Percentiles rank a stretch among this genome's conserved stretches.
Evolutionary conservation across 1,284 basidiomycete species (phyloP).

Genomic region (Trichosporon ovoides): DNA sequence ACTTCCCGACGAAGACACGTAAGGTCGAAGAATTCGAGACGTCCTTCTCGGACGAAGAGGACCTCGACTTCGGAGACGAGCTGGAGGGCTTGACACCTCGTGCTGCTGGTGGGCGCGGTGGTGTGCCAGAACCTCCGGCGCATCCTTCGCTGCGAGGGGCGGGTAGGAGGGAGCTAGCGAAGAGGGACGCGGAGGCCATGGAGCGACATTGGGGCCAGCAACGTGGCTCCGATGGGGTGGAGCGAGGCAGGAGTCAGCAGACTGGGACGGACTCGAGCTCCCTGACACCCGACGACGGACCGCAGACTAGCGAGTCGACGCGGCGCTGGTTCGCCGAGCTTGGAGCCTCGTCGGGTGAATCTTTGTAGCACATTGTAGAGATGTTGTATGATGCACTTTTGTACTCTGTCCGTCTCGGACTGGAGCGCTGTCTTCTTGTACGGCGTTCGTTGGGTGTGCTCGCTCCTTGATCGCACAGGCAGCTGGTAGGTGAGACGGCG

Average conservation of each 20-base stretch:
- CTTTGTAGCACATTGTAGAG: neutral
- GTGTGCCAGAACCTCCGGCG: slow-evolving; percentile 33
- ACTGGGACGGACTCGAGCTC: neutral
- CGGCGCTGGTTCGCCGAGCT: slow-evolving; percentile 1
- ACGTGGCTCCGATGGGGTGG: neutral
- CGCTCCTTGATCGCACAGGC: no score
- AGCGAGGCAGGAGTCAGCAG: no score
- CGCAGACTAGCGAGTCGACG: neutral
- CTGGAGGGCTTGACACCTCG: neutral
- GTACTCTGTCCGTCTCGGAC: no score
- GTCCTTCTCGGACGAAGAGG: slow-evolving; percentile 35
- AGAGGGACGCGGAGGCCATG: slow-evolving; percentile 17
- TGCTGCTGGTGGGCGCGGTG: neutral
- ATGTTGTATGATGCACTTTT: neutral
- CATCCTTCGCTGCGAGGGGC: slow-evolving; percentile 35
- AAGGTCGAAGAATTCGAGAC: slow-evolving; percentile 21
- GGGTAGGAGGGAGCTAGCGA: slow-evolving; percentile 29
- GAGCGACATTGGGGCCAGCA: slow-evolving; percentile 12
- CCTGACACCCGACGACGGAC: neutral
- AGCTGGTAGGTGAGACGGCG: no score
- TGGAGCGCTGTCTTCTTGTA: no score
- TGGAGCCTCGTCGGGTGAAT: neutral
- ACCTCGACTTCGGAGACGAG: slow-evolving; percentile 27
- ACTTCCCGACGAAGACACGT: slow-evolving; percentile 16
- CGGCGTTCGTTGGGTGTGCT: no score